Base-by-base conservation (phyloP, 1,284 basidiomycete genomes). In the Trichosporon ovoides region DNA sequence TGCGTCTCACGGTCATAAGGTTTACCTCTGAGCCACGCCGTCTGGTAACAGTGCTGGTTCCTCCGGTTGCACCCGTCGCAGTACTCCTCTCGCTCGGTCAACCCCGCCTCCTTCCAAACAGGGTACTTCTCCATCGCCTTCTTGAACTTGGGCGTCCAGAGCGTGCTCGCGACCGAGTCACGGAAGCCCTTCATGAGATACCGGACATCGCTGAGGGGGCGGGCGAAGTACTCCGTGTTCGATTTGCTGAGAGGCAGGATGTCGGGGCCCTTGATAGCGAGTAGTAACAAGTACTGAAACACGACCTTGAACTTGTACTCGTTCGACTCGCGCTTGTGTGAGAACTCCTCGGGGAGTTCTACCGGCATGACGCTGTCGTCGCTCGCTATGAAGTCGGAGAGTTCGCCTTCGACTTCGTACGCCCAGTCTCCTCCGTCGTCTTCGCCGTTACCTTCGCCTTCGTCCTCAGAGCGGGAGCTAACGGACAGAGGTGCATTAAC, bases 241-340 rank as follows among this genome's bases (percentile, higher is more conserved):
- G 66, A 62, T 11, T 62, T 62, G 16, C 38, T 52, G 5, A 75
- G 61, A 0, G 69, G 68, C 14, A 72, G 48, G 3, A 64, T 49
- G n/a, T 53, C 53, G 1, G 62, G 50, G 7, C 61, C 64, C 49
- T 79, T 81, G 28, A 89, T 84, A 20, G 87, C 86, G 38, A 92
- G 78, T 64, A 91, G 86, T 3, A 91, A 86, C 64, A 91, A 86
- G 38, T 91, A 83, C 69, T 93, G 90, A 66, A 88, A 91, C 34
- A 92, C 82, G 51, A 88, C 85, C 60, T 74, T 73, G 66, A 76
- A 74, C 55, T 74, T 73, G 67, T 66, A 73, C 54, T 75, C 73
- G 3, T 70, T 68, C n/a, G 69, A 66, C 72, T 91, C 85, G 69
- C 86, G 84, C 60, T 83, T 83, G 83, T 87, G 84, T 69, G 87